Evolutionary conservation across 805 yeast species (phyloP), one percentile per base, ranked within the genome.

Genomic region (Ogataea trehalophila): DNA sequence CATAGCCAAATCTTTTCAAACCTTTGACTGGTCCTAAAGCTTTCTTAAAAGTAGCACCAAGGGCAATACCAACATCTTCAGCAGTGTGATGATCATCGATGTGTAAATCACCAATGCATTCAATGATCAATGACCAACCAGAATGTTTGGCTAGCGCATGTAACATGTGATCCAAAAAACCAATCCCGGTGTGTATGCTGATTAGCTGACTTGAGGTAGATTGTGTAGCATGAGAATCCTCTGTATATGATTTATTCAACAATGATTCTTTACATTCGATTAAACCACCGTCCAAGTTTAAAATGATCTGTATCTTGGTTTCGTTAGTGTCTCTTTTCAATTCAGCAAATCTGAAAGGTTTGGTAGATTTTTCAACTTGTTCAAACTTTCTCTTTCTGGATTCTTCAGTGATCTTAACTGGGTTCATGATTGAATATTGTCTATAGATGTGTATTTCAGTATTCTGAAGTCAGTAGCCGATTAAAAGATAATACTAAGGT

Each of bases 31-130:
- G 86, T 20, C 97, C 98, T 51, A 94, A 68, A 1, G 98, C 98
- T 57, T 84, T 70, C 60, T 89, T 86, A 72, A 94, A 90, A 8
- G 97, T 94, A 59, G 74, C 73, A 8, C 99, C 99, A 33, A 94
- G 71, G 1, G 97, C 90, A 57, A 94, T 88, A 40, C 92, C 97
- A 53, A 89, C 88, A 69, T 94, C 99, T 67, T 94, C 99, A 5
- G 96, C 85, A 1, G 96, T 82, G 69, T 94, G 99, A 67, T 94
- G 99, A 68, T 94, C 99, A 67, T 94, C 99, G 46, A 94, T 91
- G 67, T 90, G 95, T 57, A 90, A 72, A 66, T 94, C 99, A 40
- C 99, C 99, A 49, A 85, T 78, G 68, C 98, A 92, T 63, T 86
- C 95, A 17, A 94, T 77, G 33, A 87, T 73, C 48, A 94, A 63